Base-by-base conservation (phyloP, 2,329 filamentous ascomycete genomes). In the Aspergillus neotritici region DNA sequence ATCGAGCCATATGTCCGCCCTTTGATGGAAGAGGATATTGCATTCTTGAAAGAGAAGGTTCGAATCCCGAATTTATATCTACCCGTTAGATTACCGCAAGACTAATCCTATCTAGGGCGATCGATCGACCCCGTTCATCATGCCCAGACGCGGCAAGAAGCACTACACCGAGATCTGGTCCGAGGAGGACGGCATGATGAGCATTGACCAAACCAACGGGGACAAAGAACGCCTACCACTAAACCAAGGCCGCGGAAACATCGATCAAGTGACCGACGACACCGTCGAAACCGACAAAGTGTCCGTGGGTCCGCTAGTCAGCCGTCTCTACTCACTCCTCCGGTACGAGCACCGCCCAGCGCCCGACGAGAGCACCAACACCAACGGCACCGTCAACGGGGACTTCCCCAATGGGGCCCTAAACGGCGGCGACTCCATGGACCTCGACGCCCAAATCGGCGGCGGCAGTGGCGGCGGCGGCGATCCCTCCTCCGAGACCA, bases 101-200 rank as follows among this genome's bases (percentile, higher is more conserved):
- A 46, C 48, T 52, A 33, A 54, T 43, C 11, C 41, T 25, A 10
- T 21, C 29, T 50, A 78, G 57, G 88, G 90, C 44, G 90, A 98
- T 64, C 81, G 93, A 31, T 73, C 84, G 15, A 82, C 77, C 2
- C 87, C 91, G 1, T 97, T 96, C 56, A 73, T 90, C 31, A 88
- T 95, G 66, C 89, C 91, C 6, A 83, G 84, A 51, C 82, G 89
- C 15, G 90, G 89, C 35, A 86, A 87, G 63, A 83, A 83, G 55
- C 84, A 88, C 59, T 98, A 97, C 67, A 82, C 79, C 16, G 90
- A 97, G 47, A 75, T 91, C 8, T 98, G 93, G 93, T 85, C 88
- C 0, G 89, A 95, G 53, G 93, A 98, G 63, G 93, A 98, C 59
- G 88, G 87, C 8, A 74, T 79, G 37, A 84, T 88, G 73, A 76